Percentiles rank a stretch among this genome's conserved stretches.
These are phyloP conservation scores for Didymella lethalis DNA, from an alignment of 2,329 filamentous ascomycete genomes.

Conservation along the genomic window DNA sequence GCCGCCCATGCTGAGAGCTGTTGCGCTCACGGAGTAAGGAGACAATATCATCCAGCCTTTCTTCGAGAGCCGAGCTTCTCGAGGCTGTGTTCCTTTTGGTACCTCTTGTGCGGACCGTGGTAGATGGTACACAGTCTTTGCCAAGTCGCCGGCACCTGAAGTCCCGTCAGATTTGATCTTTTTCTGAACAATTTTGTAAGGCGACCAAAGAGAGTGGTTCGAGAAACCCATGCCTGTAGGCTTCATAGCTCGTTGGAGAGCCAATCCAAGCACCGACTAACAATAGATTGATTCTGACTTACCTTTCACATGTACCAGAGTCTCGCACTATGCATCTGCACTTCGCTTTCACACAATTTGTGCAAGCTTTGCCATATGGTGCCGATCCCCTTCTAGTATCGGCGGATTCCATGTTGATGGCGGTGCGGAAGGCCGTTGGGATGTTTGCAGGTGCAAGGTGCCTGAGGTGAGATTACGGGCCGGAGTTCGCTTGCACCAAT, in stretches of 20 bases:
- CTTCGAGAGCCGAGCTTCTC: slow-evolving; percentile 36
- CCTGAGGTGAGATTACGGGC: slow-evolving; percentile 7
- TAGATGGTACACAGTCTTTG: slow-evolving; percentile 26
- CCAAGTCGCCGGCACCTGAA: slow-evolving; percentile 27
- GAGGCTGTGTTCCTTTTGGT: slow-evolving; percentile 8
- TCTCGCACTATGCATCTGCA: slow-evolving; percentile 33
- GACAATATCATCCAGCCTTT: slow-evolving; percentile 44
- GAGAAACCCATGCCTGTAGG: background rate
- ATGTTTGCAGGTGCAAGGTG: background rate
- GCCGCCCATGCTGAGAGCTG: slow-evolving; percentile 10
- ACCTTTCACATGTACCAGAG: slow-evolving; percentile 36
- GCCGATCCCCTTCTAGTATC: slow-evolving; percentile 26
- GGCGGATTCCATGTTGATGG: slow-evolving; percentile 26
- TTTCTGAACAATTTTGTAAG: background rate
- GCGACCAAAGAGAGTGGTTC: background rate
- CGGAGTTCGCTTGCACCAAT: slow-evolving; percentile 16
- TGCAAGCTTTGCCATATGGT: slow-evolving; percentile 40
- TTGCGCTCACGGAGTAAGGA: slow-evolving; percentile 32
- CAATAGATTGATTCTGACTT: background rate
- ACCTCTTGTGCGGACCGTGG: slow-evolving; percentile 18
- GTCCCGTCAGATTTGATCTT: background rate
- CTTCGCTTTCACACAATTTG: slow-evolving; percentile 37
- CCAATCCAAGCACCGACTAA: background rate
- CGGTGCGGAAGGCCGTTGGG: slow-evolving; percentile 6
- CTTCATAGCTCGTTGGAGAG: background rate